Percentiles rank a stretch among this genome's conserved stretches.
Conservation (phyloP, 768 basidiomycete species). For the Tylopilus sp. region DNA sequence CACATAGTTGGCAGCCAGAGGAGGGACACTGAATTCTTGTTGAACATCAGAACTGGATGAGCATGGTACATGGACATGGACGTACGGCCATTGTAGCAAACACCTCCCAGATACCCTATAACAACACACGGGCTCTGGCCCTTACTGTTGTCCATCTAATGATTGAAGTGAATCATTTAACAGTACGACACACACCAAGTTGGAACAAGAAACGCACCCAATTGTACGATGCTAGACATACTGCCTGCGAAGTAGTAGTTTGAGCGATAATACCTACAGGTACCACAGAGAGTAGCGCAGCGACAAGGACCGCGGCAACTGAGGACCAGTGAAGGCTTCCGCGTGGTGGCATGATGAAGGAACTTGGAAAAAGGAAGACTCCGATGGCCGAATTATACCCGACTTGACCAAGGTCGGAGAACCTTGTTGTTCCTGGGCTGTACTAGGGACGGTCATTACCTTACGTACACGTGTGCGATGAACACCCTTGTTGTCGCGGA, state of each 20-base stretch:
- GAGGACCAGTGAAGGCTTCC: constrained; percentile 8
- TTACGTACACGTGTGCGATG: too few relatives aligned
- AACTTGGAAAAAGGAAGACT: background rate
- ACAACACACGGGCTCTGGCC: constrained; percentile 45
- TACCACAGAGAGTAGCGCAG: constrained; percentile 13
- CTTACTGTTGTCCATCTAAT: constrained; percentile 39
- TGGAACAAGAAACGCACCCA: constrained; percentile 25
- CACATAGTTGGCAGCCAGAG: constrained; percentile 33
- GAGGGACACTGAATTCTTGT: constrained; percentile 37
- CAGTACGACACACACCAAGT: background rate
- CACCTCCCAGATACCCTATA: constrained; percentile 40
- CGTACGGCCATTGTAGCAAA: constrained; percentile 42
- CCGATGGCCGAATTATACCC: background rate
- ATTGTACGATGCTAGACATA: constrained; percentile 18
- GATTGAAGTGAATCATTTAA: background rate
- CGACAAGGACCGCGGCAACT: constrained; percentile 14
- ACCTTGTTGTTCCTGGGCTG: background rate
- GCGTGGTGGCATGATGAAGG: constrained; percentile 9
- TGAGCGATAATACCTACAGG: constrained; percentile 23
- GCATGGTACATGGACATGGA: constrained; percentile 4
- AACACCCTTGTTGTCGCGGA: too few relatives aligned
- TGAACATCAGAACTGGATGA: constrained; percentile 5
- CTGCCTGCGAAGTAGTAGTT: constrained; percentile 14
- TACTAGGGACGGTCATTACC: background rate
- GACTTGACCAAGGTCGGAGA: background rate